Evolutionary conservation across 768 basidiomycete species (phyloP), one percentile per base, ranked within the genome.

Genomic region (Trametes villosa): DNA sequence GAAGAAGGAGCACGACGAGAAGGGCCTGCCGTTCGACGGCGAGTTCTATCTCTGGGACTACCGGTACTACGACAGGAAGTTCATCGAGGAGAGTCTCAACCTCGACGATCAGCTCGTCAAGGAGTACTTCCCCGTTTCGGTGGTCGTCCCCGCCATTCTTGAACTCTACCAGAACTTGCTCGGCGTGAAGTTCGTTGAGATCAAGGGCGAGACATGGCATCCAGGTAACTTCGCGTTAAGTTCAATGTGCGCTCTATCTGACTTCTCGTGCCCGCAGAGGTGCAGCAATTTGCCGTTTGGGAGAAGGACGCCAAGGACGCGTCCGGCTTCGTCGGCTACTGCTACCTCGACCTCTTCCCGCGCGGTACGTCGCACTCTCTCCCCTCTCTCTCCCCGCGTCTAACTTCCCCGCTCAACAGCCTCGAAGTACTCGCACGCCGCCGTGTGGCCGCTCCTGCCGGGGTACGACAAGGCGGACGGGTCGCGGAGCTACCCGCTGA

Each of bases 1-100:
- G 76, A 82, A 86, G 70, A 84, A 86, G 68, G 92, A 94, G 58
- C 85, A 89, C 61, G 75, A 81, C 57, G 79, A 81, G 64, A 78
- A 76, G 22, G 86, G 84, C 1, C 68, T 84, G 40, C 84, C 83
- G 0, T 87, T 86, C 63, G 89, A 94, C 60, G 84, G 84, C 60
- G 75, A 88, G 67, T 86, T 95, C 70, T 88, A 88, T 68, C 77
- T 92, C 54, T 94, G 92, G 91, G 94, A 94, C 69, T 94, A 92
- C 71, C 81, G 89, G 66, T 88, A 86, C 71, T 89, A 85, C 61
- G 85, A 87, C 69, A 80, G 84, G 63, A 83, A 79, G 69, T 90
- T 77, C 68, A 77, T 88, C 53, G 89, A 94, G 73, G 78, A 82
- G 67, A 79, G 81, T 22, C 78, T 94, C 27, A 78, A 81, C 34